A percentile compares a stretch with the other conserved stretches of the same genome.
phyloP scores from a whole-genome alignment of 2,329 filamentous ascomycete genomes.

The Phaeomoniella chlamydospora region DNA sequence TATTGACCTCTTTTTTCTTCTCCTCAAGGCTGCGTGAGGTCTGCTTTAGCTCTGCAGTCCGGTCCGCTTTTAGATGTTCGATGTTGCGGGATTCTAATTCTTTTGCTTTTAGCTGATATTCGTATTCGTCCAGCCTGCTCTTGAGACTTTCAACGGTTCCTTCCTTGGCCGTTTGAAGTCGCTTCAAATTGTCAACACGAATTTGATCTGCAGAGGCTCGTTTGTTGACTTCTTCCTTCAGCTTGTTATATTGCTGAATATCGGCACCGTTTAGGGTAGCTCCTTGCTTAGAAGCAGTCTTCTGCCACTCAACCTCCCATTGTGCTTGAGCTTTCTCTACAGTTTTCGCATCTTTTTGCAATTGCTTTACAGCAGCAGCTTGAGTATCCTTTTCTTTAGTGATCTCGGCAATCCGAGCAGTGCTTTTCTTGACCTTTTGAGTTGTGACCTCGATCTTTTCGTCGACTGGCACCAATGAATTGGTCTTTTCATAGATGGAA shows the following conservation, averaged over 20 bases:
- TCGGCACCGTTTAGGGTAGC: constrained; percentile 75
- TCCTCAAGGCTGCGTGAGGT: constrained; percentile 63
- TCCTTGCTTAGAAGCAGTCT: constrained; percentile 73
- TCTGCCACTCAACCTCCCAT: constrained; percentile 78
- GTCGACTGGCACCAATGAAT: constrained; percentile 73
- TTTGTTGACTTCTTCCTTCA: constrained; percentile 73
- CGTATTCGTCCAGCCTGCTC: constrained; percentile 68
- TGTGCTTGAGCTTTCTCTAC: constrained; percentile 83
- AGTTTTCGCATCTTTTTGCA: constrained; percentile 63
- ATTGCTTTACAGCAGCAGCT: constrained; percentile 51
- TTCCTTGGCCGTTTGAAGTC: constrained; percentile 80
- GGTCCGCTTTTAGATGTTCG: constrained; percentile 50
- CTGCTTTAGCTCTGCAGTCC: constrained; percentile 49
- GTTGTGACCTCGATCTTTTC: constrained; percentile 77
- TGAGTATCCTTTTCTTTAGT: constrained; percentile 65
- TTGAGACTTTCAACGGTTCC: constrained; percentile 81
- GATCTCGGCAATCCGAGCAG: constrained; percentile 54
- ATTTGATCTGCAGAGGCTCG: constrained; percentile 68
- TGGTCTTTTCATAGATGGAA: constrained; percentile 73
- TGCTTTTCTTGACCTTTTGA: constrained; percentile 53
- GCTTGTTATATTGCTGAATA: constrained; percentile 73
- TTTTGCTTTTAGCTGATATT: constrained; percentile 60
- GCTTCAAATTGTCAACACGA: constrained; percentile 71
- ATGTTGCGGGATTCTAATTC: constrained; percentile 57
- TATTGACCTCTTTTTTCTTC: constrained; percentile 86